phyloP scores from a whole-genome alignment of 441 rosid species.

The Gossypium schwendimanii region DNA sequence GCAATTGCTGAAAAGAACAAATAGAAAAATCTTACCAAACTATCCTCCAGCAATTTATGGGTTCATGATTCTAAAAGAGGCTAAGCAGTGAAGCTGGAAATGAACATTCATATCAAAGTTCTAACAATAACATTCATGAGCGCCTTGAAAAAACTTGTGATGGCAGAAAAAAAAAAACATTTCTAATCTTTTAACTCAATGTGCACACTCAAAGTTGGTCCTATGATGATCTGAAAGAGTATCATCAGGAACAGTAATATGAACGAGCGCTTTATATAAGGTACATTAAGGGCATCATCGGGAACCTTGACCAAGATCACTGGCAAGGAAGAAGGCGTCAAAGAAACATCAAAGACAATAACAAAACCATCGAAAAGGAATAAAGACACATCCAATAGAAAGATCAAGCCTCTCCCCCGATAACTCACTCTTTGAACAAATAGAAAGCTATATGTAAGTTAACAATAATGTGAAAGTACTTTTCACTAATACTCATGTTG shows the following conservation, averaged over 20 bases:
- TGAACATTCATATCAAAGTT: background rate
- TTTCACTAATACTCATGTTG: background rate
- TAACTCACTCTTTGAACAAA: background rate
- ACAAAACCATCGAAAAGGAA: background rate
- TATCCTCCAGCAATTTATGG: constrained; percentile 2
- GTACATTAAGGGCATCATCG: background rate
- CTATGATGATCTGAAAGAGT: background rate
- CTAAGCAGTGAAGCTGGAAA: background rate
- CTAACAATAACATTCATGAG: background rate
- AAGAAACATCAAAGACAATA: background rate
- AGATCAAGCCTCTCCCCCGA: background rate
- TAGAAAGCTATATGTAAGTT: background rate
- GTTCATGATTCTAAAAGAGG: constrained; percentile 9
- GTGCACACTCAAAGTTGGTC: background rate
- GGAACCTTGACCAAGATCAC: background rate
- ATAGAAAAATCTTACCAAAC: background rate
- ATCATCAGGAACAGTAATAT: background rate
- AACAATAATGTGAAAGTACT: background rate
- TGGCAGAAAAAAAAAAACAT: background rate
- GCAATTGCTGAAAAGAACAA: constrained; percentile 44
- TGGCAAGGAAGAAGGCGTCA: background rate
- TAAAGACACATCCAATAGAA: background rate
- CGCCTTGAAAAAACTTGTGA: background rate
- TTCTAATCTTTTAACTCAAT: background rate
- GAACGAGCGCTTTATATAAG: no score